phyloP scores from a whole-genome alignment of 768 basidiomycete species.

The Pulveroboletus ravenelii region DNA sequence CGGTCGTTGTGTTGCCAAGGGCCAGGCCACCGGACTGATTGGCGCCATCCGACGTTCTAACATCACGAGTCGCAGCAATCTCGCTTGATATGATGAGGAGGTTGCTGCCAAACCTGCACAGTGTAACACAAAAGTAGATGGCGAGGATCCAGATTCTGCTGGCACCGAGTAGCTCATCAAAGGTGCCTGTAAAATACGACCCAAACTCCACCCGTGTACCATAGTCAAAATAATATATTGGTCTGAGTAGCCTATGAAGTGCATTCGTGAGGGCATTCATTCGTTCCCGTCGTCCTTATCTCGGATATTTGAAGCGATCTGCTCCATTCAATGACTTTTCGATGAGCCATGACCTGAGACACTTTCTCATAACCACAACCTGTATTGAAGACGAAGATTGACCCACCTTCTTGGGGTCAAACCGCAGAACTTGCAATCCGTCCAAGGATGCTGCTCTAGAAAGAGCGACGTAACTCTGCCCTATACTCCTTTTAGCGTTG shows the following conservation, averaged over 20 bases:
- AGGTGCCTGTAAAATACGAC: too few relatives aligned
- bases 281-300: background rate
- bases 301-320: conserved; percentile 21
- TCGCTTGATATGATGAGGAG: too few relatives aligned
- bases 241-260: background rate
- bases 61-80: too few relatives aligned
- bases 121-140: too few relatives aligned
- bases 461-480: conserved; percentile 47
- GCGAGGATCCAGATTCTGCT: too few relatives aligned
- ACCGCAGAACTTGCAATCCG: conserved; percentile 49
- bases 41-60: too few relatives aligned
- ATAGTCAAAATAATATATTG: conserved; percentile 1
- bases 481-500: conserved; percentile 17
- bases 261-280: background rate
- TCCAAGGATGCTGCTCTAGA: conserved; percentile 52
- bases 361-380: background rate
- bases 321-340: conserved; percentile 42
- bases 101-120: too few relatives aligned
- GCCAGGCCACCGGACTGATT: too few relatives aligned
- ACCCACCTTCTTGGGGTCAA: conserved; percentile 47
- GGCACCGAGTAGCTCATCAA: too few relatives aligned
- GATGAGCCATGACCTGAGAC: conserved; percentile 39
- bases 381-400: background rate
- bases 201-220: too few relatives aligned
- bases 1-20: too few relatives aligned